Evolutionary conservation across 2,329 filamentous ascomycete species (phyloP), one percentile per base, ranked within the genome.

Genomic region (Microdochium trichocladiopsis): DNA sequence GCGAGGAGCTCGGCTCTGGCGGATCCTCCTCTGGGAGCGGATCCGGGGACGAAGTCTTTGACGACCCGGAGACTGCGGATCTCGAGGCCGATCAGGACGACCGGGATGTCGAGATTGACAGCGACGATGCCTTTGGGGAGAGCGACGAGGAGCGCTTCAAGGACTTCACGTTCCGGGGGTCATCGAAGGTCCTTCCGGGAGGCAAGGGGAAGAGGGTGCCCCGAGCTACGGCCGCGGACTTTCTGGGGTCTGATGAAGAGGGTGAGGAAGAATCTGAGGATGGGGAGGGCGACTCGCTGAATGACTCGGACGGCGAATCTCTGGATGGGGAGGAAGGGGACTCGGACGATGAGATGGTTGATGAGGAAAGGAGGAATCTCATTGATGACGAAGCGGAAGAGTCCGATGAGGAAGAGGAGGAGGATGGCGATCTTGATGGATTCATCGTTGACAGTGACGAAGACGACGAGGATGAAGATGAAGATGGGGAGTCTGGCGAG

Each of bases 81-180:
- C 67, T 84, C 10, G 75, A 77, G 48, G 70, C 71, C 41, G 80
- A 83, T 50, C 71, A 76, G 3, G 72, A 73, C n/a, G 72, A 73
- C 52, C 78, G 80, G 45, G 83, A 83, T 53, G 70, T 66, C 25
- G 82, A 86, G 57, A 85, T 86, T 53, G 76, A 80, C 49, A 85
- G 82, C 61, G 82, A 86, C 52, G 70, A 79, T 33, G 93, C 90
- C 0, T 85, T 97, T 63, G 88, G 84, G 2, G 84, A 88, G 51
- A 94, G 89, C 58, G 93, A 97, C 61, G 86, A 90, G 58, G 90
- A 95, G 66, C 80, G 79, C 50, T 90, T 96, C 61, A 84, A 87
- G 58, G 83, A 82, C 1, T 96, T 88, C 64, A 81, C 72, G 0
- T 85, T 86, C 57, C 71, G 78, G 28, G 81, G 80, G 22, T 85